phyloP scores from a whole-genome alignment of 2,329 filamentous ascomycete species.

The Verticillium longisporum region DNA sequence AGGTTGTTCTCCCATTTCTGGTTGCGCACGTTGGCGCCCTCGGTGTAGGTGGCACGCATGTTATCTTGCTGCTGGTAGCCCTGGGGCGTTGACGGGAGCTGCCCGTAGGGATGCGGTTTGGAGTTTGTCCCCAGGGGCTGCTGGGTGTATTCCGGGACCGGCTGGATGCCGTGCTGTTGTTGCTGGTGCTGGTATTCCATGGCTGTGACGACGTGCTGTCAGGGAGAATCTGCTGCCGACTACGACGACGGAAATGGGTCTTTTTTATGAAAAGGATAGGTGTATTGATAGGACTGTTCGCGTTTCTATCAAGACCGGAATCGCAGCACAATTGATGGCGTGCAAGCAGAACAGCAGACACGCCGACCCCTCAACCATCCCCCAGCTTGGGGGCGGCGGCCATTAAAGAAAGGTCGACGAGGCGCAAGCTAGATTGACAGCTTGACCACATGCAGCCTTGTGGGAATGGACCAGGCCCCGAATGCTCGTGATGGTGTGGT shows the following conservation, averaged over 20 bases:
- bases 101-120: neutral
- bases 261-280: no score
- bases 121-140: neutral
- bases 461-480: neutral
- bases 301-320: no score
- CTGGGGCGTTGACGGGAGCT: neutral
- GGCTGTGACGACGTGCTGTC: neutral
- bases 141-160: neutral
- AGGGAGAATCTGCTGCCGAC: neutral
- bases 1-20: conserved; percentile 30
- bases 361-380: neutral
- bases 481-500: neutral
- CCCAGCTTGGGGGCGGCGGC: neutral
- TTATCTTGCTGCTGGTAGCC: conserved; percentile 6
- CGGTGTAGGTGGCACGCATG: conserved; percentile 10
- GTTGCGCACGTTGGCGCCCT: conserved; percentile 7
- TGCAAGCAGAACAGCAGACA: no score
- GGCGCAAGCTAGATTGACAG: neutral
- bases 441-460: neutral
- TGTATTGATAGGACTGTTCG: no score
- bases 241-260: no score
- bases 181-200: neutral
- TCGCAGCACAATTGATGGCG: no score
- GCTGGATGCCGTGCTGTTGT: neutral
- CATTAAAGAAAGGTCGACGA: neutral